Evolutionary conservation across 495 filamentous ascomycete genomes (phyloP).

Genomic region (Penicillium fimorum): DNA sequence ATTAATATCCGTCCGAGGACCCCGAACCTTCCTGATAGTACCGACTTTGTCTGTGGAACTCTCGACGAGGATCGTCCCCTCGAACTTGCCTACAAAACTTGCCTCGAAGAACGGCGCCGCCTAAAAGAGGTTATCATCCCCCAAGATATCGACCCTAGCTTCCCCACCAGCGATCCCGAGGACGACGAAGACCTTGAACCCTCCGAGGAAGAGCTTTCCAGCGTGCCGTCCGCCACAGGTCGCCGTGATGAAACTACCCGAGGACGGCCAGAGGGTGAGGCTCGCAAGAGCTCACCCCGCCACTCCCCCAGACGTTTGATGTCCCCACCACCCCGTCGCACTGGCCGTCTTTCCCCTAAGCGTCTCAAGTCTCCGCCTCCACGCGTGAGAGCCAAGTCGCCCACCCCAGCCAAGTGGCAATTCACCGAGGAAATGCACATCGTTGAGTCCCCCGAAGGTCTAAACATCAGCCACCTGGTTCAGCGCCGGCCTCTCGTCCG

Average conservation of each 20-base stretch:
- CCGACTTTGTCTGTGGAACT: constrained; percentile 96
- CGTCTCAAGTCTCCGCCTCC: constrained; percentile 63
- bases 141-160: constrained; percentile 96
- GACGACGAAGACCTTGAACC: constrained; percentile 73
- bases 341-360: constrained; percentile 67
- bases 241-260: constrained; percentile 34
- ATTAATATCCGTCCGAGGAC: constrained; percentile 64
- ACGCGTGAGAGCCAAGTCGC: constrained; percentile 28
- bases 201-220: constrained; percentile 49
- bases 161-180: constrained; percentile 89
- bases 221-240: constrained; percentile 17
- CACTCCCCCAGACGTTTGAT: constrained; percentile 46
- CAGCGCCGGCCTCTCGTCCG: constrained; percentile 61
- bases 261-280: constrained; percentile 30
- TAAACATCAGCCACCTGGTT: constrained; percentile 59
- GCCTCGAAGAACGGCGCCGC: constrained; percentile 73
- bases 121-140: constrained; percentile 76
- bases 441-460: constrained; percentile 29
- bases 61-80: constrained; percentile 93
- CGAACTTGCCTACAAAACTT: constrained; percentile 87
- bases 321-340: constrained; percentile 63
- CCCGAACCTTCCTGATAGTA: constrained; percentile 89
- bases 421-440: constrained; percentile 28
- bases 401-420: constrained; percentile 31
- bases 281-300: constrained; percentile 33